These are phyloP conservation scores for Albifimbria verrucaria DNA, from an alignment of 2,329 filamentous ascomycete genomes.

Conservation along the genomic window DNA sequence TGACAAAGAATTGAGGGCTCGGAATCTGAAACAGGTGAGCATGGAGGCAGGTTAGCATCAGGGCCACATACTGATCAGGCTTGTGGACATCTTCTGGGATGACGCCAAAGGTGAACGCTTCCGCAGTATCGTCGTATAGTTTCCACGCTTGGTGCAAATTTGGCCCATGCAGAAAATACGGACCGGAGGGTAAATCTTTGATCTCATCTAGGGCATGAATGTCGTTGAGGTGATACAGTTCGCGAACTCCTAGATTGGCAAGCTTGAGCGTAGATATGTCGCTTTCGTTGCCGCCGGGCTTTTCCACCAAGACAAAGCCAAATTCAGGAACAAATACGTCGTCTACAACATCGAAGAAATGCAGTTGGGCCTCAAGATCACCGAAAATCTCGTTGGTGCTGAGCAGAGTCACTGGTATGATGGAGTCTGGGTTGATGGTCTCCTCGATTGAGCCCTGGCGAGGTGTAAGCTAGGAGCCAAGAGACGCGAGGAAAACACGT, in stretches of 20 bases:
- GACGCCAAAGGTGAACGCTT: conserved; percentile 34
- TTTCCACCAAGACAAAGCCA: conserved; percentile 35
- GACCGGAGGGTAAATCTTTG: conserved; percentile 31
- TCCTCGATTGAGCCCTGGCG: conserved; percentile 36
- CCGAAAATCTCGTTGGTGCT: conserved; percentile 33
- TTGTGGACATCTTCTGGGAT: conserved; percentile 29
- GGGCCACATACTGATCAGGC: conserved; percentile 17
- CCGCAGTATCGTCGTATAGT: conserved; percentile 34
- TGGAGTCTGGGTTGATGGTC: conserved; percentile 36
- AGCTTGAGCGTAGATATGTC: neutral
- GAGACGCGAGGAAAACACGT: neutral
- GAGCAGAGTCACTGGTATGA: conserved; percentile 38
- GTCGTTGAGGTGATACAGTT: conserved; percentile 18
- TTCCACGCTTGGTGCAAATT: conserved; percentile 39
- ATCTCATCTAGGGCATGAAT: conserved; percentile 14
- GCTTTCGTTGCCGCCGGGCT: conserved; percentile 21
- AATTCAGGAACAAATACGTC: conserved; percentile 38
- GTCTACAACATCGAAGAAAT: conserved; percentile 29
- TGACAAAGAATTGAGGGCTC: conserved; percentile 23
- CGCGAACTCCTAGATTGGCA: neutral
- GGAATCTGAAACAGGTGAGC: conserved; percentile 23
- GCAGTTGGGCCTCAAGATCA: conserved; percentile 30
- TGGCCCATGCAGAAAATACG: conserved; percentile 38
- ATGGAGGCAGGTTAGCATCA: neutral
- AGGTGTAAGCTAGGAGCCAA: neutral